These are phyloP conservation scores for Leucoagaricus sp. DNA, from an alignment of 1,284 basidiomycete species.

Conservation along the genomic window DNA sequence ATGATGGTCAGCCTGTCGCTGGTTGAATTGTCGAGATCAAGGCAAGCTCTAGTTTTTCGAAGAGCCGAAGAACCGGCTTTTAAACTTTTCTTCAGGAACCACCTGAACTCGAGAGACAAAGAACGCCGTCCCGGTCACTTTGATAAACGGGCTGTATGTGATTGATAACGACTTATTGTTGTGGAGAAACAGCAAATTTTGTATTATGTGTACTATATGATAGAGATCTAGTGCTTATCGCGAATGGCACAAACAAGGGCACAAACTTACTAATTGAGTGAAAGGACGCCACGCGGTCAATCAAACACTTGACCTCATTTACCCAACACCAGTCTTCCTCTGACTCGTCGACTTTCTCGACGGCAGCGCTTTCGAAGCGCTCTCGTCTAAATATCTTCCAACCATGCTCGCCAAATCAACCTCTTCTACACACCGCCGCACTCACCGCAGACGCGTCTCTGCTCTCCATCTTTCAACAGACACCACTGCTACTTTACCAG, in stretches of 20 bases:
- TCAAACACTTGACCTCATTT: slow-evolving; percentile 28
- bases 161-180: too few relatives aligned
- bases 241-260: slow-evolving; percentile 4
- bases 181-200: background rate
- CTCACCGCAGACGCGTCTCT: slow-evolving; percentile 59
- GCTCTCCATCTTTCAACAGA: slow-evolving; percentile 65
- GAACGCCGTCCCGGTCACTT: background rate
- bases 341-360: slow-evolving; percentile 7
- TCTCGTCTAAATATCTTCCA: background rate
- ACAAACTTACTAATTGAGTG: slow-evolving; percentile 16
- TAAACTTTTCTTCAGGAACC: background rate
- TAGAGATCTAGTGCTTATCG: background rate
- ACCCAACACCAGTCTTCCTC: background rate
- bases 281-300: slow-evolving; percentile 24
- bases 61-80: background rate
- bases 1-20: slow-evolving; percentile 33
- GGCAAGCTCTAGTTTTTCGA: slow-evolving; percentile 4
- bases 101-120: background rate
- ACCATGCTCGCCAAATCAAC: slow-evolving; percentile 8
- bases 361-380: slow-evolving; percentile 3
- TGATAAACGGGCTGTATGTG: background rate
- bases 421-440: slow-evolving; percentile 28
- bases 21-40: slow-evolving; percentile 19
- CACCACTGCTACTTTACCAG: slow-evolving; percentile 65
- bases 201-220: background rate